phyloP scores from a whole-genome alignment of 345 rosid species.

The Angophora floribunda region DNA sequence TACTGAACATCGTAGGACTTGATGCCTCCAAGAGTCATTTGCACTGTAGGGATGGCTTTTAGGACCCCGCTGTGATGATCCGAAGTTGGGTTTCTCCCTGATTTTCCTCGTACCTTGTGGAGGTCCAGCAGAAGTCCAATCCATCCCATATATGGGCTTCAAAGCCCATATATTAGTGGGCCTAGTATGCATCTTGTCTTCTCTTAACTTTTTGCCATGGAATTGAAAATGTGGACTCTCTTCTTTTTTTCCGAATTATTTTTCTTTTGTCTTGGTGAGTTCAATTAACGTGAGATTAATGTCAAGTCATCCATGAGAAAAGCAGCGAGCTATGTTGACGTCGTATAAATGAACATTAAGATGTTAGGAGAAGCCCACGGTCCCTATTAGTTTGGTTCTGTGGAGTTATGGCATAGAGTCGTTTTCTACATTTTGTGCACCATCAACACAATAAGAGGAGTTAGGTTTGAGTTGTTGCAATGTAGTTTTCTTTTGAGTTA shows the following conservation, averaged over 20 bases:
- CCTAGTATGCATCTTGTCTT: neutral
- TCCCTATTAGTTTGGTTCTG: neutral
- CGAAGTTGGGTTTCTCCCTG: neutral
- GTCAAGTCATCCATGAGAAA: neutral
- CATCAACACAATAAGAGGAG: accelerated
- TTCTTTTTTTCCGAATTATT: neutral
- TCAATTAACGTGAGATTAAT: neutral
- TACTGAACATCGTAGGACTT: neutral
- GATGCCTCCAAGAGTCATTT: neutral
- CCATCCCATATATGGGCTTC: neutral
- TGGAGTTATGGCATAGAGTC: neutral
- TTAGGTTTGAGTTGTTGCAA: neutral
- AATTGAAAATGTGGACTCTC: neutral
- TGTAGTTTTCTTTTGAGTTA: neutral
- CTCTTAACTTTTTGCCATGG: neutral
- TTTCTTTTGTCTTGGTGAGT: neutral
- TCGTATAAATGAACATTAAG: neutral
- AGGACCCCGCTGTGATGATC: neutral
- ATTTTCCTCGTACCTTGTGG: neutral
- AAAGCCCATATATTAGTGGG: neutral
- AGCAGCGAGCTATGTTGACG: neutral
- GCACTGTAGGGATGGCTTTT: neutral
- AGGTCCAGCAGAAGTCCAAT: neutral
- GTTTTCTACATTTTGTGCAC: neutral
- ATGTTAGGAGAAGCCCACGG: neutral